phyloP scores from a whole-genome alignment of 164 flowering plant genomes.

The Aristolochia contorta region DNA sequence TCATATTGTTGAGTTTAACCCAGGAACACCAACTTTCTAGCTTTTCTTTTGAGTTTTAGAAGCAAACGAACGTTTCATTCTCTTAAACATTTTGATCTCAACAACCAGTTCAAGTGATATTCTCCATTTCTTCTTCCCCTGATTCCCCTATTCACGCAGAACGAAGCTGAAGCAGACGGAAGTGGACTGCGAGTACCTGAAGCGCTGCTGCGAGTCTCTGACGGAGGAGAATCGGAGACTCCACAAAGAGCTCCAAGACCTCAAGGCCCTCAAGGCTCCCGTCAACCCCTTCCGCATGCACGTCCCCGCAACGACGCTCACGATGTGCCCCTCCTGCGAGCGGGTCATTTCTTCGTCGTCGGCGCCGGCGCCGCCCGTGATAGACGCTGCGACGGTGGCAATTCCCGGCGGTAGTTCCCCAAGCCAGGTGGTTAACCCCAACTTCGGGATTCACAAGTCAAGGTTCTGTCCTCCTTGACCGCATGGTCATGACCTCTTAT shows the following conservation, averaged over 20 bases:
- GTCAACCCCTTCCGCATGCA: conserved; percentile 62
- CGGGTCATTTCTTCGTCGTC: conserved; percentile 14
- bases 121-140: no score
- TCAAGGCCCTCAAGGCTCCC: conserved; percentile 46
- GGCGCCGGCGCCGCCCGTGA: no score
- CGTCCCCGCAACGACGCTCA: conserved; percentile 70
- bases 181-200: conserved; percentile 71
- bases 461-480: conserved; percentile 4
- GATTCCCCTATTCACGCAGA: no score
- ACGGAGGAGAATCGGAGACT: conserved; percentile 65
- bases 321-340: conserved; percentile 82
- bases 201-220: conserved; percentile 66
- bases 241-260: conserved; percentile 61
- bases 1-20: no score
- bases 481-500: no score
- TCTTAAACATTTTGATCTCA: no score
- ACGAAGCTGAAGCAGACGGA: conserved; percentile 87
- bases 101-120: no score
- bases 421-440: neutral
- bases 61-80: neutral
- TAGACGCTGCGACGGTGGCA: neutral
- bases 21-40: neutral
- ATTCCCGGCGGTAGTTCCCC: neutral
- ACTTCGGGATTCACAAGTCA: conserved; percentile 2
- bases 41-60: no score